Base-by-base conservation (phyloP, 2,329 filamentous ascomycete genomes). In the Fusarium brachygibbosum region DNA sequence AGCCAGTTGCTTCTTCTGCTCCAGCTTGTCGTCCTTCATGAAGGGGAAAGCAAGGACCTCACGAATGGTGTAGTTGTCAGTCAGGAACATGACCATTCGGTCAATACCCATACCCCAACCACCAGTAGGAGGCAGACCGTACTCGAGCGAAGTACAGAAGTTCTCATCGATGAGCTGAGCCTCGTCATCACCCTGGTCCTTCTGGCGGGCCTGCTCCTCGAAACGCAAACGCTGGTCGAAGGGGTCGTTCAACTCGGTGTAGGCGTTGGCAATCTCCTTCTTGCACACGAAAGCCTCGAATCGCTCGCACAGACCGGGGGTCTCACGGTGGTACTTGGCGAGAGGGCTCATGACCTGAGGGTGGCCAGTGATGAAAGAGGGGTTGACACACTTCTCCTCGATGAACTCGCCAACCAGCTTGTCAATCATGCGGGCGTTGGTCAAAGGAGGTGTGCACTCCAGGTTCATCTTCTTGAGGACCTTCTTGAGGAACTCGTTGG, bases 61-160 rank as follows among this genome's bases (percentile, higher is more conserved):
- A 82, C 96, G 94, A 80, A 99, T 99, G 74, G 89, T 93, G 84
- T 97, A 81, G 83, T 97, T 93, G 82, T 98, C 90, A 49, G 95
- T 97, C 80, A 98, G 83, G 87, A 97, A 97, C 94, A 97, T 97
- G 79, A 94, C 92, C 80, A 97, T 83, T 64, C 95, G 90, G 83
- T 98, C 94, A 72, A 97, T 96, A 70, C 96, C 96, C 88, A 98
- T 93, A 72, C 94, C 96, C 91, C 93, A 99, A 49, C 96, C 96
- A 79, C 93, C 96, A 2, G 96, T 99, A 0, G 96, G 96, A 8
- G 96, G 95, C 62, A 99, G 83, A 72, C 93, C 93, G 76, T 94
- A 96, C 77, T 98, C 96, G 61, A 98, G 88, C 55, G 92, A 90
- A 66, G 91, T 91, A 76, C 94, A 93, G 86, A 98, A 98, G 75